Evolutionary conservation across 176 grass and related monocot genomes (phyloP), one percentile per base, ranked within the genome.

Genomic region (Themeda triandra): DNA sequence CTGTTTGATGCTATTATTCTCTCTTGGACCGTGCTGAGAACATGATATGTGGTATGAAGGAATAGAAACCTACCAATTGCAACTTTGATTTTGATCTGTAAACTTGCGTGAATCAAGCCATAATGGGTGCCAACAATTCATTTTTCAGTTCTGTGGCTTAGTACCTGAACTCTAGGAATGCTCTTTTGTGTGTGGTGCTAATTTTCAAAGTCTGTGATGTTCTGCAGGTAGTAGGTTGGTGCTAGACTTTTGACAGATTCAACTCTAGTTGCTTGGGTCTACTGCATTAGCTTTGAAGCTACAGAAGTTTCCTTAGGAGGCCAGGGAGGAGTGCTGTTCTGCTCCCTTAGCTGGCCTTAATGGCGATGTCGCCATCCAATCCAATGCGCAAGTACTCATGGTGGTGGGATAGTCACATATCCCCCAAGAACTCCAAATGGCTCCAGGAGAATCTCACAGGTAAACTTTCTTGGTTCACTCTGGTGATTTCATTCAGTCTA

Each of bases 341-440:
- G n/a, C n/a, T n/a, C n/a, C 25, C 83, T 83, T 86, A 17, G 42
- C 51, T 83, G 66, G 32, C 25, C 46, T 65, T 8, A 63, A 98
- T 95, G 95, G 92, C 88, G 2, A 78, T 91, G 86, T 87, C 92
- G 17, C 88, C 84, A 18, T 91, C 83, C 23, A 88, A 89, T 60
- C 92, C 95, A 3, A 94, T 88, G 87, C 79, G 87, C 66, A 85
- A 91, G 82, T 98, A 98, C 42, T 98, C 95, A 2, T 98, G 95
- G 95, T 98, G 95, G 95, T 98, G 95, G 95, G 92, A 98, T 53
- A 98, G 90, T 77, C 92, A 94, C 82, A 94, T 98, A 85, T 81
- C 88, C 33, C 86, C 95, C 4, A 98, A 98, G 80, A 98, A 98
- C 48, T 94, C 95, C 1, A 94, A 94, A 91, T 98, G 95, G 95